These are phyloP conservation scores for Alternaria dauci DNA, from an alignment of 2,329 filamentous ascomycete genomes.

Conservation along the genomic window DNA sequence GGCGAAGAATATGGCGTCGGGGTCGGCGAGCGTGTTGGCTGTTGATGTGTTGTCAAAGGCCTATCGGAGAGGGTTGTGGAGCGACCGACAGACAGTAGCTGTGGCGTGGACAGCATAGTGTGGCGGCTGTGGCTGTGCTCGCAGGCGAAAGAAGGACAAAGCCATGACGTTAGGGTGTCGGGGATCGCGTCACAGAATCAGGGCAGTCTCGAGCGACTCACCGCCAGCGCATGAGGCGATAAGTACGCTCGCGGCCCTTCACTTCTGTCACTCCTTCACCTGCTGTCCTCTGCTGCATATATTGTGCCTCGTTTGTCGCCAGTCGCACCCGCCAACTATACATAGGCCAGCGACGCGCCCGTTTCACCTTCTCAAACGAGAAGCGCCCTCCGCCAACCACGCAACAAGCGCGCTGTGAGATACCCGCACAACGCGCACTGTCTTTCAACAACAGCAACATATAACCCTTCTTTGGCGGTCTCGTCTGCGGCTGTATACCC, in stretches of 20 bases:
- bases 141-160: constrained; percentile 3
- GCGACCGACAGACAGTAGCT: constrained; percentile 26
- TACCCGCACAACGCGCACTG: constrained; percentile 33
- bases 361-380: constrained; percentile 46
- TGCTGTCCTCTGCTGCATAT: constrained; percentile 9
- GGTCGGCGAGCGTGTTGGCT: neutral
- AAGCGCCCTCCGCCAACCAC: constrained; percentile 47
- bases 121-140: constrained; percentile 30
- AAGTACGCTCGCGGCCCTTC: constrained; percentile 21
- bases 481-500: constrained; percentile 9
- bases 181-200: constrained; percentile 33
- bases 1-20: constrained; percentile 24
- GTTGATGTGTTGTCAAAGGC: constrained; percentile 17
- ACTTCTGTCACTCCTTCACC: constrained; percentile 13
- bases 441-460: constrained; percentile 22
- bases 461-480: constrained; percentile 28
- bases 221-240: constrained; percentile 37
- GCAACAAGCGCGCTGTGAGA: constrained; percentile 29
- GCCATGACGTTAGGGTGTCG: constrained; percentile 30
- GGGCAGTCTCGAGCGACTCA: constrained; percentile 32
- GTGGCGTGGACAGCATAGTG: constrained; percentile 18
- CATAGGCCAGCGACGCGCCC: constrained; percentile 50
- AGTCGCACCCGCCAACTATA: constrained; percentile 43
- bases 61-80: constrained; percentile 9
- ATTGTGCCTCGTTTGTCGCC: constrained; percentile 20